A percentile compares a stretch with the other conserved stretches of the same genome.
phyloP scores from a whole-genome alignment of 2,329 filamentous ascomycete species.

The Lachnellula hyalina region DNA sequence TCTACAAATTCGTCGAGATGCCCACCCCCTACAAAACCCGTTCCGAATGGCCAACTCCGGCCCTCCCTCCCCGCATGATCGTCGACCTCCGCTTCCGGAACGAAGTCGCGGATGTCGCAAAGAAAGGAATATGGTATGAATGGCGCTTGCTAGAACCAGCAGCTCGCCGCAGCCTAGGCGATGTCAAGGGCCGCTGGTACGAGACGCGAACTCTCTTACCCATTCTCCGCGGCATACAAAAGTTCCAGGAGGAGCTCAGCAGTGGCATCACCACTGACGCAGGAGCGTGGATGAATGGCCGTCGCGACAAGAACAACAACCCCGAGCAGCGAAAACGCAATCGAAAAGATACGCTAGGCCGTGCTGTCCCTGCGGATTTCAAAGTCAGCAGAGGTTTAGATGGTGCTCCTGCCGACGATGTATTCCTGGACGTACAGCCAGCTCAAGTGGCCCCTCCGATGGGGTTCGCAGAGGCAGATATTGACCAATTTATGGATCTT shows the following conservation, averaged over 20 bases:
- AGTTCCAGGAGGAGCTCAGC: constrained; percentile 31
- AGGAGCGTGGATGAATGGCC: constrained; percentile 41
- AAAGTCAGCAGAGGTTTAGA: constrained; percentile 32
- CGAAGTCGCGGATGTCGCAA: constrained; percentile 39
- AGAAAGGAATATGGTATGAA: constrained; percentile 26
- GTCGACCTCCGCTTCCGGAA: constrained; percentile 37
- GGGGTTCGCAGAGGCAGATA: constrained; percentile 8
- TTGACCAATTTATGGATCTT: constrained; percentile 17
- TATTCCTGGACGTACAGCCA: constrained; percentile 24
- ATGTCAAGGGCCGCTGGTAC: constrained; percentile 57
- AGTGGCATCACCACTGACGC: constrained; percentile 36
- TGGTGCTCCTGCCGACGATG: constrained; percentile 24
- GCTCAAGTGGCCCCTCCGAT: background rate
- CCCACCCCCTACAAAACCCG: constrained; percentile 31
- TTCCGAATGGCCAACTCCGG: constrained; percentile 35
- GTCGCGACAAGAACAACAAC: constrained; percentile 35
- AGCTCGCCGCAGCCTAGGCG: constrained; percentile 34
- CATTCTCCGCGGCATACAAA: constrained; percentile 27
- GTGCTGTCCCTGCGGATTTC: constrained; percentile 30
- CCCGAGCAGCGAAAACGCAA: constrained; percentile 29
- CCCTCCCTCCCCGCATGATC: constrained; percentile 42
- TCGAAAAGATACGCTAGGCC: constrained; percentile 30
- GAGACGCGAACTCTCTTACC: constrained; percentile 47
- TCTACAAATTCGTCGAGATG: constrained; percentile 44
- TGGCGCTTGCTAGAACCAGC: constrained; percentile 29